phyloP scores from a whole-genome alignment of 2,329 filamentous ascomycete species.

The Fusarium circinatum region DNA sequence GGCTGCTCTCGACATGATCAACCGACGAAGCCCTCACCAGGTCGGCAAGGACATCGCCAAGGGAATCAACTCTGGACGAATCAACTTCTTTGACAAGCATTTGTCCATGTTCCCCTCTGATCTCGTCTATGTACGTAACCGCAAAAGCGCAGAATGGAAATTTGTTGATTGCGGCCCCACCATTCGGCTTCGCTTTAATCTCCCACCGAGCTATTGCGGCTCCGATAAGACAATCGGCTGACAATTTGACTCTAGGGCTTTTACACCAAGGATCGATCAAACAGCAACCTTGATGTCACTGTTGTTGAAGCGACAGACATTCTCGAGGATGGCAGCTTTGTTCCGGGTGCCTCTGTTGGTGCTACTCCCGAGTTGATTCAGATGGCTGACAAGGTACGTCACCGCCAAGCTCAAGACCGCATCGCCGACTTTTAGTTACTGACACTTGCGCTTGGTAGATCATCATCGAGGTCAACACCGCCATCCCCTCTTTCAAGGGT shows the following conservation, averaged over 20 bases:
- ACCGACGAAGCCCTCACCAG: constrained; percentile 84
- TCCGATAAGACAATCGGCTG: constrained; percentile 23
- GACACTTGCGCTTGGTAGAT: constrained; percentile 57
- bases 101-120: constrained; percentile 92
- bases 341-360: constrained; percentile 86
- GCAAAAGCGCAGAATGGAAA: neutral
- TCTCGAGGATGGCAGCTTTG: constrained; percentile 87
- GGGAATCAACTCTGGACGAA: constrained; percentile 88
- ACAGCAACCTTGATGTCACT: constrained; percentile 81
- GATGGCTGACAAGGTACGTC: constrained; percentile 81
- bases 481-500: constrained; percentile 84
- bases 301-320: constrained; percentile 89
- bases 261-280: constrained; percentile 83
- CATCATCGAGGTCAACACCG: constrained; percentile 92
- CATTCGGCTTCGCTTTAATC: constrained; percentile 34
- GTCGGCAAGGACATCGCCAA: constrained; percentile 91
- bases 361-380: constrained; percentile 87
- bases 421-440: neutral
- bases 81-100: constrained; percentile 95
- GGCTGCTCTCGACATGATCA: constrained; percentile 91
- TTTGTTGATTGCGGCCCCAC: constrained; percentile 25
- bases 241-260: constrained; percentile 63
- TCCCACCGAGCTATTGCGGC: constrained; percentile 28
- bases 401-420: neutral
- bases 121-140: constrained; percentile 74